A percentile compares a stretch with the other conserved stretches of the same genome.
phyloP scores from a whole-genome alignment of 352 stramenopile genomes.

The Phytopythium delawarense region DNA sequence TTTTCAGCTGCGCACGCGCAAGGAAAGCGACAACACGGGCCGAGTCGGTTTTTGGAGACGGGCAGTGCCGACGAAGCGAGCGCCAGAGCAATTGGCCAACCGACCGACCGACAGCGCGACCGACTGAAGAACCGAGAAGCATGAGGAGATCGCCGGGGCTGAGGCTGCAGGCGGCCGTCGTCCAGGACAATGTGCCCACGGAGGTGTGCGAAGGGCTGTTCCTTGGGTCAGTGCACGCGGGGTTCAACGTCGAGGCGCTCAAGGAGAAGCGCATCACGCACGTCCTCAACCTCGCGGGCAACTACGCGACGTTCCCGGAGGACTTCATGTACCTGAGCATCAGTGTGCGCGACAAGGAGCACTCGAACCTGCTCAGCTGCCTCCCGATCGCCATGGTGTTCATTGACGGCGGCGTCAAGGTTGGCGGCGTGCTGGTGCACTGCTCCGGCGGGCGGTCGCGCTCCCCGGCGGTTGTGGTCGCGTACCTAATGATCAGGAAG shows the following conservation, averaged over 20 bases:
- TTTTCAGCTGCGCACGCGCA: background rate
- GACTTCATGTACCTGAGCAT: conserved; percentile 89
- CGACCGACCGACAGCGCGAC: background rate
- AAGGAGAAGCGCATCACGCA: conserved; percentile 75
- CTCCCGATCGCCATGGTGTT: conserved; percentile 78
- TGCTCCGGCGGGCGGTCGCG: conserved; percentile 81
- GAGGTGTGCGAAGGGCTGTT: conserved; percentile 69
- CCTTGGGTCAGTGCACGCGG: conserved; percentile 81
- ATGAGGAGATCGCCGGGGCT: conserved; percentile 60
- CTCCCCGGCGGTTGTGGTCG: conserved; percentile 72
- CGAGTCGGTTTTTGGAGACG: background rate
- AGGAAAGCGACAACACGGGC: too few species aligned
- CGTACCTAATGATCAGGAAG: conserved; percentile 78
- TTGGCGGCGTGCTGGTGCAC: conserved; percentile 78
- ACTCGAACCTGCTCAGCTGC: conserved; percentile 85
- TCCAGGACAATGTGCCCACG: conserved; percentile 85
- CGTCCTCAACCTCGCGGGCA: conserved; percentile 83
- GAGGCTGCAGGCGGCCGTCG: conserved; percentile 54
- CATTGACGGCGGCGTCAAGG: conserved; percentile 59
- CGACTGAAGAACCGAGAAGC: background rate
- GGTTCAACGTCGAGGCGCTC: conserved; percentile 84
- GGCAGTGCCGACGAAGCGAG: background rate
- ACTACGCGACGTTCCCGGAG: conserved; percentile 83
- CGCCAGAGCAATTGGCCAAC: background rate
- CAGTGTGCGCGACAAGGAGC: conserved; percentile 88